Evolutionary conservation across 345 rosid species (phyloP), one percentile per base, ranked within the genome.

Genomic region (Salix udensis): DNA sequence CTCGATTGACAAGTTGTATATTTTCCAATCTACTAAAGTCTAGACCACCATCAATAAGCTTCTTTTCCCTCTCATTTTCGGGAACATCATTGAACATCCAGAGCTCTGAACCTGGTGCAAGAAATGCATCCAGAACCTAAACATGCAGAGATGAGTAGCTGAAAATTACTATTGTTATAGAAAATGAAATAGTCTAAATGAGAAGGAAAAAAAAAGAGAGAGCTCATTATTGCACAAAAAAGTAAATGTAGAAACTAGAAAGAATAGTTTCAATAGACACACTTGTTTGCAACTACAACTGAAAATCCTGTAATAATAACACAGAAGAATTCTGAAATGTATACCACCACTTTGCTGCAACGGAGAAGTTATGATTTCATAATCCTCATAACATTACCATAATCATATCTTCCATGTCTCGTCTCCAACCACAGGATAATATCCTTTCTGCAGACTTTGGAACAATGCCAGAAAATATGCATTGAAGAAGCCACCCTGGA

Each of bases 391-490:
- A 72, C 76, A 79, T 89, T 91, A 91, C 92, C 95, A 78, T 81
- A 81, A 91, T 85, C 86, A 91, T 89, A 88, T 91, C 95, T 87
- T 91, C 92, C 89, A 91, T 89, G 87, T 91, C 95, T 66, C 95
- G 87, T 60, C 95, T 86, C 92, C 95, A 88, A 78, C 95, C 95
- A 87, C 92, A 91, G 40, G 87, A 82, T 74, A 89, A 88, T 82
- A 91, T 89, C 84, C 74, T 89, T 88, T 91, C 92, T 70, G 78
- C 71, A 71, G 86, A 80, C 86, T 82, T 85, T 78, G 89, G 92
- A 70, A 82, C 82, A 79, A 81, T 31, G 34, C 4, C 34, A 31
- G 34, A 31, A 31, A 31, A 31, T 31, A 31, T 31, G 34, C 34
- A 31, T 31, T 31, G 34, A 31, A 31, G 34, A 31, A 31, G 34